These are phyloP conservation scores for Golubevia sp. DNA, from an alignment of 1,284 basidiomycete genomes.

Conservation along the genomic window DNA sequence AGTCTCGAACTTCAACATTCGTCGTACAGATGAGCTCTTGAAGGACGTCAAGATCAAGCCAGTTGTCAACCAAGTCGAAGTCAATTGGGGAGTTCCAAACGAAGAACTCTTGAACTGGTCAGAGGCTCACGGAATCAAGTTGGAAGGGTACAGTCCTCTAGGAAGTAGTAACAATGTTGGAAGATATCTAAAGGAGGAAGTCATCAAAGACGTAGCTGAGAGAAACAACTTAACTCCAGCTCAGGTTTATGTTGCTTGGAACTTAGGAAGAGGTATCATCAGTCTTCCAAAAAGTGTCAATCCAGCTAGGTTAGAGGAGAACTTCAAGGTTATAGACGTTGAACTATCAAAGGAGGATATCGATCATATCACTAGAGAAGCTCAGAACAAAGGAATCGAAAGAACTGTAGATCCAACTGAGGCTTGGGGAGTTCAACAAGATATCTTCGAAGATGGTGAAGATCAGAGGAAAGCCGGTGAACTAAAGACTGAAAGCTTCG, in stretches of 20 bases:
- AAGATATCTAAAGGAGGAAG: conserved; percentile 32
- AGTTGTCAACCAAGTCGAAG: conserved; percentile 51
- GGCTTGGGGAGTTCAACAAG: conserved; percentile 38
- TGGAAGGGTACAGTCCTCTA: conserved; percentile 48
- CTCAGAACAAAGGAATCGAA: conserved; percentile 32
- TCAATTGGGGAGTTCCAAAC: conserved; percentile 32
- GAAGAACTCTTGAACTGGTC: background rate
- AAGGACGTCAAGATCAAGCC: conserved; percentile 32
- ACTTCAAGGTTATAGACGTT: conserved; percentile 26
- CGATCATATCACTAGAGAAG: conserved; percentile 41
- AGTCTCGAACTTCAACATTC: conserved; percentile 48
- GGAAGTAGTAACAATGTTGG: conserved; percentile 34
- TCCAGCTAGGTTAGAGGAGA: conserved; percentile 37
- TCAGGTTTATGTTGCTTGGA: conserved; percentile 43
- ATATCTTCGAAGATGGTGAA: conserved; percentile 48
- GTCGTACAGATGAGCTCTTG: conserved; percentile 30
- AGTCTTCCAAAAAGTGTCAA: conserved; percentile 35
- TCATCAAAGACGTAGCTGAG: conserved; percentile 38
- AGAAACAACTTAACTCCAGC: conserved; percentile 46
- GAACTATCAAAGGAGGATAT: conserved; percentile 36
- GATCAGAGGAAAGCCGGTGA: conserved; percentile 21
- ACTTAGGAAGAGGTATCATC: conserved; percentile 37
- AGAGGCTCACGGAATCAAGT: conserved; percentile 17
- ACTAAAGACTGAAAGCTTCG: background rate
- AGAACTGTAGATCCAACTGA: conserved; percentile 42